Percentiles rank a stretch among this genome's conserved stretches.
Conservation (phyloP, 805 yeast genomes). For the Naumovozyma dairenensis region DNA sequence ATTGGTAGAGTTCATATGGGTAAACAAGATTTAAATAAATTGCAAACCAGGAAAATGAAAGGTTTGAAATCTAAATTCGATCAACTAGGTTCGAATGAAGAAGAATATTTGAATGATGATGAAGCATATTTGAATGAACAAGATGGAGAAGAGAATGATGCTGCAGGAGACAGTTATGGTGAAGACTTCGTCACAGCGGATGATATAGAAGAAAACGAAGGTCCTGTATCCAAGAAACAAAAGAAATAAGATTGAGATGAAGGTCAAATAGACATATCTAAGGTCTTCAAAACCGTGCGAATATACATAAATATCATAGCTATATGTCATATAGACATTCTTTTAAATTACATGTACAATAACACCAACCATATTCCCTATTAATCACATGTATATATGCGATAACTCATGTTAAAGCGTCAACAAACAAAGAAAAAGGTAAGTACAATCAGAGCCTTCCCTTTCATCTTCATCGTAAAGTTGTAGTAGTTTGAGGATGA, state of each 20-base stretch:
- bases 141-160: conserved; percentile 9
- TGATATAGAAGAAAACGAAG: conserved; percentile 24
- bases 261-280: too few relatives aligned
- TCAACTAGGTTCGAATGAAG: conserved; percentile 50
- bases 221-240: conserved; percentile 25
- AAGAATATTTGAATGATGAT: conserved; percentile 34
- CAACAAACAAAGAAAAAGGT: too few relatives aligned
- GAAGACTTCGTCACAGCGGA: conserved; percentile 29
- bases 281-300: too few relatives aligned
- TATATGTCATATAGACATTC: too few relatives aligned
- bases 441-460: too few relatives aligned
- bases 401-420: too few relatives aligned
- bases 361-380: too few relatives aligned
- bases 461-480: too few relatives aligned
- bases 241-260: conserved; percentile 14
- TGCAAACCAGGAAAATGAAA: conserved; percentile 98
- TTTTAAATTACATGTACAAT: too few relatives aligned
- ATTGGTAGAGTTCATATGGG: conserved; percentile 94
- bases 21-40: conserved; percentile 77
- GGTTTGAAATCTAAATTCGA: conserved; percentile 85
- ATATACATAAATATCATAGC: too few relatives aligned
- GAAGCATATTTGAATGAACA: conserved; percentile 31
- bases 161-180: conserved; percentile 23
- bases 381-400: too few relatives aligned
- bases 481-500: too few relatives aligned